Base-by-base conservation (phyloP, 352 stramenopile genomes). In the Phytophthora crassamura region DNA sequence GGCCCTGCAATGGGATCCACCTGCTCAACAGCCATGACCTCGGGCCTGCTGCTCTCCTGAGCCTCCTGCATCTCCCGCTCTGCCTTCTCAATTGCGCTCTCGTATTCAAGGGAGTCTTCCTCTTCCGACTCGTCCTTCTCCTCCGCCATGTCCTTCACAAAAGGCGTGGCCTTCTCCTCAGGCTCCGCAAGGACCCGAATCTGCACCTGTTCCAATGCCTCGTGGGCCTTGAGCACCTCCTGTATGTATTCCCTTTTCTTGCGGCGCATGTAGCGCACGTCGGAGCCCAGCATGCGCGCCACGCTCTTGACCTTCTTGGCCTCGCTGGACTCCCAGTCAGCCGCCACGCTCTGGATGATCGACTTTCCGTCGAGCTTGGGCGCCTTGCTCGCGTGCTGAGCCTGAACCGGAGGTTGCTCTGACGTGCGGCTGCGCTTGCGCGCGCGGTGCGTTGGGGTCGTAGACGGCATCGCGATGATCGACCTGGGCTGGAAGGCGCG, bases 241-340 rank as follows among this genome's bases (percentile, higher is more conserved):
- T 67, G 58, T 4, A 73, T 45, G 5, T 62, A 64, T 32, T 77
- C 69, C 15, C 69, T 59, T 20, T 67, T 70, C 55, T 77, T 77
- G 7, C 69, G 33, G n/a, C 69, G 64, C 52, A 67, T 42, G 36
- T 76, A 76, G 15, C 68, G 34, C 49, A 61, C 59, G 42, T 63
- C 35, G 7, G 39, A 43, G 25, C 40, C 45, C 20, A 39, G 50
- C n/a, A 15, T 16, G 8, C 40, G 40, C 32, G 59, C 59, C 6
- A 28, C 42, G 15, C 16, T 43, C 16, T 42, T 18, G 33, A 60
- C 30, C 8, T 25, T n/a, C 10, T 35, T 7, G 30, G 32, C 30
- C 41, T 60, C 53, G 28, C 10, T 42, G 28, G 2, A 35, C 40
- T 60, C 53, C 53, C 53, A 60, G 22, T 28, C 42, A n/a, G 3